Evolutionary conservation across 2,329 filamentous ascomycete species (phyloP), one percentile per base, ranked within the genome.

Genomic region (Stagonosporopsis rhizophila): DNA sequence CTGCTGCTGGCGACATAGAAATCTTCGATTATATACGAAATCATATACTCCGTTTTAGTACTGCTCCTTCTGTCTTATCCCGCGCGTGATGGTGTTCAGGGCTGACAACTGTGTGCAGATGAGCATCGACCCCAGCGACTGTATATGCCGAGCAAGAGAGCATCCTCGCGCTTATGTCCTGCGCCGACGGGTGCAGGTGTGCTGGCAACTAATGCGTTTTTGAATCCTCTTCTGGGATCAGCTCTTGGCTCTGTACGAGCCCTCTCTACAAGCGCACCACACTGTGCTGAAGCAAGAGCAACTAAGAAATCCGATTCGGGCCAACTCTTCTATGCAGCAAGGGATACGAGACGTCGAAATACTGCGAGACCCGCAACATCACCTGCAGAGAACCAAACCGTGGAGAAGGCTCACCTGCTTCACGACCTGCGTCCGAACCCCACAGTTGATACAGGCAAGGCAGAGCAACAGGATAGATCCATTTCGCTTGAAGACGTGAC

Each of bases 21-120:
- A 51, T 37, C 23, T 41, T 38, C 32, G 58, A 52, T 50, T 69
- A 69, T 65, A 71, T 69, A 71, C 59, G 54, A 60, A 70, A 68
- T 66, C 57, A 61, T 61, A 71, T 67, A 70, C 60, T 67, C 60
- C 55, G 34, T 56, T 47, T 38, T 46, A 32, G 15, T 52, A 39
- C 23, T 32, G 30, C 30, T 30, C 40, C 11, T 41, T 30, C 30
- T n/a, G 44, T 45, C 22, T 23, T 35, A 46, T 48, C 22, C 27
- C 27, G 46, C 8, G n/a, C 15, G 68, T 72, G 66, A 70, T 62
- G 66, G 71, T 62, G 63, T 64, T n/a, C 48, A 37, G 40, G 49
- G 61, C 70, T 73, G 51, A 73, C n/a, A n/a, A n/a, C 62, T 35
- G 46, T 25, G 15, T 44, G 38, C 50, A 72, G 69, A 64, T 37